Percentiles rank a stretch among this genome's conserved stretches.
Conservation (phyloP, 2,329 filamentous ascomycete species). For the Fusarium tuaranense region DNA sequence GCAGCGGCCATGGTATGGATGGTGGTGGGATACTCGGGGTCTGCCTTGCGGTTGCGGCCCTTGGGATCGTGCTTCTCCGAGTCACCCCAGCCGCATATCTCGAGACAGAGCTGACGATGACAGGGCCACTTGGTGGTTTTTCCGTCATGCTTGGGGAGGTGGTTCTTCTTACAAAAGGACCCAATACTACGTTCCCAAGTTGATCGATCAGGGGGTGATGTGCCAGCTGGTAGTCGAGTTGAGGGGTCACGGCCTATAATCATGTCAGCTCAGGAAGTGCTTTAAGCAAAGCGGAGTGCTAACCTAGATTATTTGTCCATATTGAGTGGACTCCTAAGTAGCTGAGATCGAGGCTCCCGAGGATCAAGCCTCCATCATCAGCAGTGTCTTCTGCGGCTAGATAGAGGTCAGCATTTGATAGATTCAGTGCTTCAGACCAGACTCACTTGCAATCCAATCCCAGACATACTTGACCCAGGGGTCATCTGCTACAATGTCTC, state of each 20-base stretch:
- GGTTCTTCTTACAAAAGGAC: constrained; percentile 71
- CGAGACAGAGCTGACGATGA: constrained; percentile 80
- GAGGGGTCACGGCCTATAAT: constrained; percentile 60
- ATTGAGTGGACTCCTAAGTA: constrained; percentile 80
- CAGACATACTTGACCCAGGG: constrained; percentile 83
- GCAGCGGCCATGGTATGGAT: constrained; percentile 80
- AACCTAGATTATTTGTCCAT: constrained; percentile 78
- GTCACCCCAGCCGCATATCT: constrained; percentile 80
- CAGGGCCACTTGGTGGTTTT: constrained; percentile 72
- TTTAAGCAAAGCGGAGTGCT: constrained; percentile 30
- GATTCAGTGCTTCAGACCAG: neutral
- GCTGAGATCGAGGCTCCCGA: constrained; percentile 76
- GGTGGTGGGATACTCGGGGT: constrained; percentile 62
- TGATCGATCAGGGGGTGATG: constrained; percentile 58
- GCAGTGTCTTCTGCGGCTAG: constrained; percentile 73
- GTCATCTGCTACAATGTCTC: constrained; percentile 75
- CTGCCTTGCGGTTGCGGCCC: constrained; percentile 56
- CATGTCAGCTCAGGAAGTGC: constrained; percentile 11
- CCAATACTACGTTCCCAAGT: constrained; percentile 73
- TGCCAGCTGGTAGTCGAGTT: constrained; percentile 60
- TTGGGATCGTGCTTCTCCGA: constrained; percentile 59
- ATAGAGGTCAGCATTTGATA: constrained; percentile 29
- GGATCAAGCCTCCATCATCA: constrained; percentile 76
- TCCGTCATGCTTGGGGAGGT: constrained; percentile 73
- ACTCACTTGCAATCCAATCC: constrained; percentile 77